Conservation (phyloP, 345 rosid genomes). For the Pugionium dolabratum region DNA sequence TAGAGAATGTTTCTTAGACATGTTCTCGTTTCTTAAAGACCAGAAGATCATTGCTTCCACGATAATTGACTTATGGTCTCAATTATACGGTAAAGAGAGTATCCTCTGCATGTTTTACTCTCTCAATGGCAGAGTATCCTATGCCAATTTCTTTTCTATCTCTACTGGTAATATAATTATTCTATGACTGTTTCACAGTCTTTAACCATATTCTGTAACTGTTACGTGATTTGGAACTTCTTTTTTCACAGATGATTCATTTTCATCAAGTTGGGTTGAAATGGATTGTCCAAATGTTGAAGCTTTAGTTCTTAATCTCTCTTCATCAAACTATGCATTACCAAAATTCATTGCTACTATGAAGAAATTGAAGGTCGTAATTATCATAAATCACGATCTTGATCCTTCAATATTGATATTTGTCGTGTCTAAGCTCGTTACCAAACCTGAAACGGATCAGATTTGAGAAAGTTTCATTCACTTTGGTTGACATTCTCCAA, state of each 20-base stretch:
- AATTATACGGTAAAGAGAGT: conserved; percentile 5
- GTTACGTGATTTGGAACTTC: background rate
- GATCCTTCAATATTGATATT: conserved; percentile 42
- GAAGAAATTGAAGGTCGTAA: conserved; percentile 49
- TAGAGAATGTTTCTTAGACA: background rate
- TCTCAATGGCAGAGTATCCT: too few relatives aligned
- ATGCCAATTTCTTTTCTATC: conserved; percentile 45
- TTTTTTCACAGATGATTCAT: conserved; percentile 47
- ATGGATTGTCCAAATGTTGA: conserved; percentile 47
- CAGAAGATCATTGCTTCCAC: background rate
- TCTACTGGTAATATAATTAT: conserved; percentile 38
- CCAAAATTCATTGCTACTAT: conserved; percentile 50
- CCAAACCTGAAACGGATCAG: conserved; percentile 55
- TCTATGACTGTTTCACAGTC: background rate
- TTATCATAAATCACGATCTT: conserved; percentile 45
- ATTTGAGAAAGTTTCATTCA: conserved; percentile 45
- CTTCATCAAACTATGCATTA: conserved; percentile 41
- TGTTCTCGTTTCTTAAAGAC: background rate
- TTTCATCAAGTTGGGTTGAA: conserved; percentile 45
- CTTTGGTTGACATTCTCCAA: conserved; percentile 21
- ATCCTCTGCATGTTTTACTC: conserved; percentile 37
- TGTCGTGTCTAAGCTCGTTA: conserved; percentile 38
- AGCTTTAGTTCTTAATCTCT: conserved; percentile 48
- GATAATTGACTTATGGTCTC: background rate
- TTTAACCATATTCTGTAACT: background rate